Evolutionary conservation across 148 eudicot species (phyloP), one percentile per base, ranked within the genome.

Genomic region (Limonium bicolor): DNA sequence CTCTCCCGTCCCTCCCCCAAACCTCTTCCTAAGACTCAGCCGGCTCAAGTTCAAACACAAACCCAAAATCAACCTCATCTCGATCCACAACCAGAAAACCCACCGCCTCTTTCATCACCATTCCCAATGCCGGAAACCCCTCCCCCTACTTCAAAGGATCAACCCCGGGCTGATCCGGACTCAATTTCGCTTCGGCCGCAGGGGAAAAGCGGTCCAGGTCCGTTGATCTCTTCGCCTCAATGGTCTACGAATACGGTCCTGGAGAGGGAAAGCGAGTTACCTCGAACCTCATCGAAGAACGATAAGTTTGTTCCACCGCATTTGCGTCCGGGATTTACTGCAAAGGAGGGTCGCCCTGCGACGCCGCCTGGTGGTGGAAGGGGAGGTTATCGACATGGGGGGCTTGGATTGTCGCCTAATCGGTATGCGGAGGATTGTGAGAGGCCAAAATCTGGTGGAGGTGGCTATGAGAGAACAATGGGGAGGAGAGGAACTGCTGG

Each of bases 1-100:
- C 72, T 79, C 66, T 75, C 59, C 61, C 78, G 78, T 8, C 79
- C 82, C 26, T 39, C 44, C 24, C 44, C 44, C 20, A 39, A 39
- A 39, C 43, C 43, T 26, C 43, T 19, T 9, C 43, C 43, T 11
- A 5, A 35, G 17, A 5, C 16, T 6, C 44, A 39, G n/a, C 25
- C n/a, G n/a, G n/a, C n/a, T n/a, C n/a, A n/a, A n/a, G n/a, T n/a
- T n/a, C n/a, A n/a, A n/a, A n/a, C 44, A 9, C 44, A 39, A 20
- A 9, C 24, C 24, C 18, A 19, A 7, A 38, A 18, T 19, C 42
- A 16, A 19, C 10, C 23, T 38, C 42, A 38, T 7, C n/a, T n/a
- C n/a, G n/a, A n/a, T n/a, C 2, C 42, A 17, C 21, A 38, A 14
- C 20, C 41, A 15, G 8, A 36, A 0, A 36, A 4, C 10, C 41